Percentiles rank a stretch among this genome's conserved stretches.
phyloP scores from a whole-genome alignment of 768 basidiomycete species.

The Vararia minispora region DNA sequence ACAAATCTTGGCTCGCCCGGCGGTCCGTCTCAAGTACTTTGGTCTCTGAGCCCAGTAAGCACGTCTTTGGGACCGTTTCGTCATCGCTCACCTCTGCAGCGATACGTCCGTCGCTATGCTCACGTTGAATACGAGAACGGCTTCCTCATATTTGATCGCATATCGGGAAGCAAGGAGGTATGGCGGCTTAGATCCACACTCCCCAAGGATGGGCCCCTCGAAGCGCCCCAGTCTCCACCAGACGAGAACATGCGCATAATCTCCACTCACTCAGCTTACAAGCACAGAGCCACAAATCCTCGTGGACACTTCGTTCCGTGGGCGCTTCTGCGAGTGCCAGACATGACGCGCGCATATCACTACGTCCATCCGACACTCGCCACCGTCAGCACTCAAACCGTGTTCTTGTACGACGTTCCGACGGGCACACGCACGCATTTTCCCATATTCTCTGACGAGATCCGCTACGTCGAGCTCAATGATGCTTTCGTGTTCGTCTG shows the following conservation, averaged over 20 bases:
- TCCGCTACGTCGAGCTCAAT: constrained; percentile 60
- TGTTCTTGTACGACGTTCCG: constrained; percentile 55
- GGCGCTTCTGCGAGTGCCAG: constrained; percentile 41
- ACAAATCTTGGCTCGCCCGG: constrained; percentile 40
- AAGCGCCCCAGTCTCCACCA: neutral
- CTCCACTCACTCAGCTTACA: constrained; percentile 15
- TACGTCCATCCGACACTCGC: constrained; percentile 59
- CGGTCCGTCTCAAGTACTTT: constrained; percentile 41
- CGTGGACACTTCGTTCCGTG: constrained; percentile 54
- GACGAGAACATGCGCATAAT: constrained; percentile 20
- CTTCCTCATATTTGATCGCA: constrained; percentile 59
- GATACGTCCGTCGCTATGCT: constrained; percentile 42
- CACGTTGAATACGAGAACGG: constrained; percentile 69
- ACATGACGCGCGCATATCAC: constrained; percentile 40
- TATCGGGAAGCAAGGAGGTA: constrained; percentile 49
- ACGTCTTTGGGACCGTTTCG: neutral
- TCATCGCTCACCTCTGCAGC: constrained; percentile 20
- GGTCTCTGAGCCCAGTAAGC: constrained; percentile 48
- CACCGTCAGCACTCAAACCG: constrained; percentile 30
- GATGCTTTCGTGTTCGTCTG: constrained; percentile 50
- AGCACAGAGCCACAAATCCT: constrained; percentile 6
- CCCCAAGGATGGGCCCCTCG: constrained; percentile 1
- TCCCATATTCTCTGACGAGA: constrained; percentile 19
- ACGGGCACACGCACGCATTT: constrained; percentile 35
- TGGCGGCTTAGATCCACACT: constrained; percentile 41